Conservation (phyloP, 2,329 filamentous ascomycete genomes). For the Diaporthe vaccinii region DNA sequence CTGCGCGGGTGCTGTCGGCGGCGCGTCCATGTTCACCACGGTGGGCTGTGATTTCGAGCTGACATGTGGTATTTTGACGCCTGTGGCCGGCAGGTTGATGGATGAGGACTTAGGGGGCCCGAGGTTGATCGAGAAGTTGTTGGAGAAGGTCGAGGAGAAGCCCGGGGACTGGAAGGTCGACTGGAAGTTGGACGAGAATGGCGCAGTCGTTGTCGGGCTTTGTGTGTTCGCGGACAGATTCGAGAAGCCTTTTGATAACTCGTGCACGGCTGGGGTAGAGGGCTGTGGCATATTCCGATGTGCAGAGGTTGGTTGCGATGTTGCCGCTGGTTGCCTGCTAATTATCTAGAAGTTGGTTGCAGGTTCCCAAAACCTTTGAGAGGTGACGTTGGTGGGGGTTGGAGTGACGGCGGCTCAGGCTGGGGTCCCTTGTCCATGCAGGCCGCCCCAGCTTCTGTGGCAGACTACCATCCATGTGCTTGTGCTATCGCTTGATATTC, state of each 20-base stretch:
- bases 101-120: constrained; percentile 25
- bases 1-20: neutral
- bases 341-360: neutral
- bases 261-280: neutral
- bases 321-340: neutral
- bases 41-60: neutral
- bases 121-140: constrained; percentile 18
- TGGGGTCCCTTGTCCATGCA: constrained; percentile 8
- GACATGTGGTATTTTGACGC: constrained; percentile 22
- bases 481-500: neutral
- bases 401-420: neutral
- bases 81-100: constrained; percentile 16
- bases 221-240: neutral
- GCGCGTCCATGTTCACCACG: constrained; percentile 20
- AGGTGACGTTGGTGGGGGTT: constrained; percentile 25
- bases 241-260: constrained; percentile 27
- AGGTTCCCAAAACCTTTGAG: neutral
- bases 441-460: neutral
- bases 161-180: constrained; percentile 24
- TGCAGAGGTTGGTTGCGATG: neutral
- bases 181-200: constrained; percentile 30
- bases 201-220: neutral
- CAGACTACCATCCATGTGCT: neutral
- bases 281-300: constrained; percentile 12
- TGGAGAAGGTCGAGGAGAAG: constrained; percentile 20